These are phyloP conservation scores for Anisogramma anomala DNA, from an alignment of 2,329 filamentous ascomycete species.

Conservation along the genomic window DNA sequence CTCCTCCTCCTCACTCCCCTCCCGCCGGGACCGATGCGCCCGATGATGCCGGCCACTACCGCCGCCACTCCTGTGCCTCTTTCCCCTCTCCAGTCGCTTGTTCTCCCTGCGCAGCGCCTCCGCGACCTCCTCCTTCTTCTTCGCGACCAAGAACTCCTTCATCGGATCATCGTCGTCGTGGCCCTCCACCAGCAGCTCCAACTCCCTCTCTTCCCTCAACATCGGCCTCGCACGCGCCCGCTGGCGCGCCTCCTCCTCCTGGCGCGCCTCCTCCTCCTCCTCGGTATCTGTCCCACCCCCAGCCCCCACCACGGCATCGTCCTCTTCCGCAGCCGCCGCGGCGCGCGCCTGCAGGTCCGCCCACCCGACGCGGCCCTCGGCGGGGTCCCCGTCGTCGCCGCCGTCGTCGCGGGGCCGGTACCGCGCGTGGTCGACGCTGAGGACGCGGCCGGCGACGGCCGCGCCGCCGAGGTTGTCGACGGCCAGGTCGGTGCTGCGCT, in stretches of 20 bases:
- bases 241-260: constrained; percentile 26
- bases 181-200: constrained; percentile 61
- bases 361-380: constrained; percentile 49
- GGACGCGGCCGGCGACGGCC: constrained; percentile 63
- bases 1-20: constrained; percentile 18
- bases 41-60: constrained; percentile 25
- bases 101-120: constrained; percentile 50
- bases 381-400: constrained; percentile 45
- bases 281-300: constrained; percentile 27
- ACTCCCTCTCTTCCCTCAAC: constrained; percentile 71
- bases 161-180: constrained; percentile 96
- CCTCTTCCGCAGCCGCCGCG: constrained; percentile 25
- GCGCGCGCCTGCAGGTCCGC: constrained; percentile 43
- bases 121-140: constrained; percentile 82
- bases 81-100: constrained; percentile 37
- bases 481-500: constrained; percentile 86
- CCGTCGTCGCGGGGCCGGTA: constrained; percentile 83
- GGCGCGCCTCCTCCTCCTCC: no score
- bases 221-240: constrained; percentile 41
- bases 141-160: constrained; percentile 79
- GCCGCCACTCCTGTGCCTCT: constrained; percentile 25
- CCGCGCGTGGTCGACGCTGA: constrained; percentile 84
- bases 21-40: constrained; percentile 30
- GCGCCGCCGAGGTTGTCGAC: constrained; percentile 92
- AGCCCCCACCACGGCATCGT: constrained; percentile 37